Conservation (phyloP, 768 basidiomycete genomes). For the Boletus bicolor region DNA sequence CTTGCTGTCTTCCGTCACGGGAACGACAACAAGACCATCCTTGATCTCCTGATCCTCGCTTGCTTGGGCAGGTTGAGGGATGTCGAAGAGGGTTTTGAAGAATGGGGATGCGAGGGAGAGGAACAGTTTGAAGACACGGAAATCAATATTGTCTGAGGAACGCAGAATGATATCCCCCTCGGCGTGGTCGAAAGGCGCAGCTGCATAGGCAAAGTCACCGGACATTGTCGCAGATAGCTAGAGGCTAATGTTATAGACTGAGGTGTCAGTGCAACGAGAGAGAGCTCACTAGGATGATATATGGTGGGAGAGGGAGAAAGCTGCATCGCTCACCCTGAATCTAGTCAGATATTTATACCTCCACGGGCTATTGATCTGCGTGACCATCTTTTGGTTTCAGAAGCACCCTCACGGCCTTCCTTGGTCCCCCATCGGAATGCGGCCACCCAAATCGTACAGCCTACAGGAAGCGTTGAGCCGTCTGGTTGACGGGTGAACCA, state of each 20-base stretch:
- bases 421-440: neutral
- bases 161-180: slow-evolving; percentile 27
- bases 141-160: slow-evolving; percentile 28
- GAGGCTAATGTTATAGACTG: neutral
- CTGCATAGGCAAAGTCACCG: slow-evolving; percentile 2
- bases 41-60: slow-evolving; percentile 8
- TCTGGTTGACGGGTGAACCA: neutral
- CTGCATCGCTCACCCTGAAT: no score
- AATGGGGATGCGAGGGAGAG: slow-evolving; percentile 28
- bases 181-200: slow-evolving; percentile 20
- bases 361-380: neutral
- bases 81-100: slow-evolving; percentile 33
- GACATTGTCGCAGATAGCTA: neutral
- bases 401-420: neutral
- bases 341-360: neutral
- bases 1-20: slow-evolving; percentile 18
- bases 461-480: neutral
- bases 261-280: neutral
- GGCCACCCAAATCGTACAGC: neutral
- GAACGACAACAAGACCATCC: slow-evolving; percentile 18
- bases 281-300: neutral
- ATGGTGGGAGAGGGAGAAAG: neutral
- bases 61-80: slow-evolving; percentile 22
- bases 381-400: neutral
- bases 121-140: slow-evolving; percentile 27